Conservation (phyloP, 108 stramenopile genomes). For the Skeletonema grethae region DNA sequence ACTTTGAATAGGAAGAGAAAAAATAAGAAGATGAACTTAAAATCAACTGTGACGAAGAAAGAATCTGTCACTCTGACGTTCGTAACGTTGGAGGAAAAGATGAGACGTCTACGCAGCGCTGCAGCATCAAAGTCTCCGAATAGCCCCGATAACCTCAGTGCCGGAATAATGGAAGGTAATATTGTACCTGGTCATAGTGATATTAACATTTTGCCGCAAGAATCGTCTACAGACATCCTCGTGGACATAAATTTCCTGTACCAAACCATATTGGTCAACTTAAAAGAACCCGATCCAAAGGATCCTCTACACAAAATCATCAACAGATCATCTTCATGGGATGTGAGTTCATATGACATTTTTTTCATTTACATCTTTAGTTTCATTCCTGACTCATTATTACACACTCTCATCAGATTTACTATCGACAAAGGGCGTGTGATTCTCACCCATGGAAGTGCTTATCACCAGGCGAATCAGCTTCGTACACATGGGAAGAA, state of each 20-base stretch:
- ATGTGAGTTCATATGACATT: background rate
- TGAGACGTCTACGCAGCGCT: constrained; percentile 73
- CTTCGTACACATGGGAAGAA: constrained; percentile 86
- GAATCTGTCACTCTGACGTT: constrained; percentile 72
- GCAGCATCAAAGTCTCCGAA: constrained; percentile 30
- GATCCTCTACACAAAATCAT: constrained; percentile 84
- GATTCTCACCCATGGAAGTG: constrained; percentile 76
- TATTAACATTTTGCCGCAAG: background rate
- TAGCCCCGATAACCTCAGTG: background rate
- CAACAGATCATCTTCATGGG: constrained; percentile 73
- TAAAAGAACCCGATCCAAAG: constrained; percentile 53
- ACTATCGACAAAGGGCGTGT: constrained; percentile 84
- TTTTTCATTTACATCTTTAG: background rate
- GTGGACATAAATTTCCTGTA: constrained; percentile 88
- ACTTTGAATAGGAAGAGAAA: constrained; percentile 22
- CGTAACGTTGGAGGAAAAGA: constrained; percentile 87
- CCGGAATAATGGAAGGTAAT: constrained; percentile 11
- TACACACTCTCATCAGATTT: constrained; percentile 41
- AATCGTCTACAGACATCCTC: constrained; percentile 34
- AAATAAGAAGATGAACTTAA: background rate
- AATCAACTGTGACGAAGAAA: constrained; percentile 7
- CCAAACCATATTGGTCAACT: constrained; percentile 80
- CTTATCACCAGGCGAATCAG: constrained; percentile 77
- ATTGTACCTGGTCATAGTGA: background rate
- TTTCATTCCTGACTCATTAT: background rate